Percentiles rank a stretch among this genome's conserved stretches.
Evolutionary conservation across 2,329 filamentous ascomycete species (phyloP).

Genomic region (Didymella pomorum): DNA sequence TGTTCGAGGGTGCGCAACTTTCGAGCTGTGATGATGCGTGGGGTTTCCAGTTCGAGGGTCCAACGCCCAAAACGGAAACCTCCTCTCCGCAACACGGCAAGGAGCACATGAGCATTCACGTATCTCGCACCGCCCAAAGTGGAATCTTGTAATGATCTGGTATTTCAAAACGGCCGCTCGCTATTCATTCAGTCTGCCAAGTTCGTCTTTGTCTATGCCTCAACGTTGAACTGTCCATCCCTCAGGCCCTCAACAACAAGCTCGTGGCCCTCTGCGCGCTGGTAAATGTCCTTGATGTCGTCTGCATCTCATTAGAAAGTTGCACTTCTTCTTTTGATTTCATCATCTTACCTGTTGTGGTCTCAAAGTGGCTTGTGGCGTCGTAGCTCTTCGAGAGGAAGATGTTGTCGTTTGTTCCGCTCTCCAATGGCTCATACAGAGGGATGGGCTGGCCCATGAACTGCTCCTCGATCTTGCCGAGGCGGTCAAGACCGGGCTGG

Average conservation of each 20-base stretch:
- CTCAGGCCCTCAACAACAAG: conserved; percentile 87
- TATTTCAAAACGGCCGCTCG: conserved; percentile 25
- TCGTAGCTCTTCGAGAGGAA: conserved; percentile 99
- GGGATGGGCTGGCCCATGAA: conserved; percentile 95
- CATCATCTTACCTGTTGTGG: conserved; percentile 66
- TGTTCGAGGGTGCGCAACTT: background rate
- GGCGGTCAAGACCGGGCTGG: conserved; percentile 86
- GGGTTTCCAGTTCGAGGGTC: conserved; percentile 10
- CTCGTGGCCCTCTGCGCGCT: conserved; percentile 81
- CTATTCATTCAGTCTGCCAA: conserved; percentile 14
- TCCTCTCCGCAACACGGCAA: conserved; percentile 10
- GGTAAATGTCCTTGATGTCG: conserved; percentile 94
- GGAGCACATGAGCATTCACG: background rate
- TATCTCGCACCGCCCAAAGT: background rate
- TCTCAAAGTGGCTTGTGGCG: conserved; percentile 97
- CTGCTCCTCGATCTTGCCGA: conserved; percentile 94
- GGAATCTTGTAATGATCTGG: conserved; percentile 10
- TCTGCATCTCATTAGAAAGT: conserved; percentile 62
- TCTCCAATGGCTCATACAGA: conserved; percentile 87
- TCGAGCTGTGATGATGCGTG: background rate
- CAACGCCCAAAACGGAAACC: conserved; percentile 21
- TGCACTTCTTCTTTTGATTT: background rate
- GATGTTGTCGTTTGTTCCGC: conserved; percentile 85
- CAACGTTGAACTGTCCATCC: conserved; percentile 76
- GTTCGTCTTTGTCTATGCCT: conserved; percentile 49